Percentiles rank a stretch among this genome's conserved stretches.
Evolutionary conservation across 2,329 filamentous ascomycete species (phyloP).

Genomic region (Apiospora aurea): DNA sequence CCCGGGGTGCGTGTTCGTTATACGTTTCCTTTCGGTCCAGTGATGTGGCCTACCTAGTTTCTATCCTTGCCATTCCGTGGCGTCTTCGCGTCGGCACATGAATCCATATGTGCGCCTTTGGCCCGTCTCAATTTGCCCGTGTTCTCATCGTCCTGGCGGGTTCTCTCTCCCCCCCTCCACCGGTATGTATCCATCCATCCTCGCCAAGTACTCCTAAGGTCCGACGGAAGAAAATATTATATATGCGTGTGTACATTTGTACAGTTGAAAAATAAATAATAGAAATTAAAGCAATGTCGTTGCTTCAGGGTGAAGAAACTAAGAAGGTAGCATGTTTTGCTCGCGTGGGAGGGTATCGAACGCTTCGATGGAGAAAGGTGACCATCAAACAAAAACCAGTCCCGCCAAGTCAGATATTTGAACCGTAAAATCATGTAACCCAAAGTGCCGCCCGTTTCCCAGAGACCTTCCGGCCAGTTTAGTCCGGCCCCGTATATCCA

Average conservation of each 20-base stretch:
- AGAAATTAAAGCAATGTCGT: conserved; percentile 16
- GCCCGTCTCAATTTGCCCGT: background rate
- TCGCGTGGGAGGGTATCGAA: conserved; percentile 23
- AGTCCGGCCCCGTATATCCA: background rate
- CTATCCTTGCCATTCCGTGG: background rate
- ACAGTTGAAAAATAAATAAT: background rate
- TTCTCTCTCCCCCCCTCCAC: background rate
- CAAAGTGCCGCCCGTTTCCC: background rate
- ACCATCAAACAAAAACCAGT: conserved; percentile 1
- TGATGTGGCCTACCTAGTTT: background rate
- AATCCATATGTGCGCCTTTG: no score
- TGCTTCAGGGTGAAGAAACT: background rate
- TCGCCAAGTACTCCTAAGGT: background rate
- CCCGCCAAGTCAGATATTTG: background rate
- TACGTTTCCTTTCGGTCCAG: background rate
- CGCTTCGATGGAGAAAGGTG: conserved; percentile 18
- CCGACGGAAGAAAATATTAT: background rate
- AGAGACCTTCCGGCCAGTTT: background rate
- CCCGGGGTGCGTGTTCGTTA: background rate
- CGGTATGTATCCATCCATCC: background rate
- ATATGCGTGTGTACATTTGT: background rate
- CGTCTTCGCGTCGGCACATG: background rate
- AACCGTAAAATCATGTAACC: conserved; percentile 11
- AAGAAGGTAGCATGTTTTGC: background rate
- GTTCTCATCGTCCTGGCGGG: background rate